Conservation (phyloP, 2,329 filamentous ascomycete genomes). For the Eutypella sp. region DNA sequence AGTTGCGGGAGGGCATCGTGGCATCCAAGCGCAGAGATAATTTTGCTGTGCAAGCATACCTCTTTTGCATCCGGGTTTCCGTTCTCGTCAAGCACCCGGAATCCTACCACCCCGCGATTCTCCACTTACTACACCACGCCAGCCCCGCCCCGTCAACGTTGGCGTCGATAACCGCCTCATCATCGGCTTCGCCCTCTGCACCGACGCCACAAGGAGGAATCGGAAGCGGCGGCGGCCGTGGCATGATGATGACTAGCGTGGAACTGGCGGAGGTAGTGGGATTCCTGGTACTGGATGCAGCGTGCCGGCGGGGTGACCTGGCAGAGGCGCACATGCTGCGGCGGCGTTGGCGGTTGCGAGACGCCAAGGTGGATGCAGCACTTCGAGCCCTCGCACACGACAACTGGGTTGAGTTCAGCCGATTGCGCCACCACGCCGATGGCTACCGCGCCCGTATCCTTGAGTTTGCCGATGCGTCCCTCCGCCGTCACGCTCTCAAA, state of each 20-base stretch:
- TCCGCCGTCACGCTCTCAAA: slow-evolving; percentile 75
- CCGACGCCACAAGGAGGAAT: background rate
- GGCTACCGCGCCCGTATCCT: slow-evolving; percentile 75
- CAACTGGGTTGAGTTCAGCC: slow-evolving; percentile 77
- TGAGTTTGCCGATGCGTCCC: slow-evolving; percentile 71
- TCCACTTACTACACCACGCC: slow-evolving; percentile 58
- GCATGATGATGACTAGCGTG: slow-evolving; percentile 60
- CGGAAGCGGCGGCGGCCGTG: background rate
- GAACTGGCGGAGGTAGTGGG: slow-evolving; percentile 75
- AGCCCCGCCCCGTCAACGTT: background rate
- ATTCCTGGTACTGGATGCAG: slow-evolving; percentile 82
- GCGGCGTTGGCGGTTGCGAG: slow-evolving; percentile 55
- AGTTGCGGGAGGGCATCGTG: slow-evolving; percentile 85
- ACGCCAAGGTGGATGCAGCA: slow-evolving; percentile 63
- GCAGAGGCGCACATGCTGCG: slow-evolving; percentile 67
- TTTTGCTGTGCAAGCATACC: slow-evolving; percentile 84
- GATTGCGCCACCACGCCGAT: slow-evolving; percentile 66
- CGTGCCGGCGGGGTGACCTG: slow-evolving; percentile 75
- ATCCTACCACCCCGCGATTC: slow-evolving; percentile 83
- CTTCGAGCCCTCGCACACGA: slow-evolving; percentile 70
- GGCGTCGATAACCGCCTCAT: background rate
- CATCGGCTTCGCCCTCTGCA: background rate
- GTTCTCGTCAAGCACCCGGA: slow-evolving; percentile 79
- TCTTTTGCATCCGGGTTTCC: slow-evolving; percentile 82
- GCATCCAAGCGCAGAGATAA: slow-evolving; percentile 69